phyloP scores from a whole-genome alignment of 2,329 filamentous ascomycete genomes.

The Botryotinia globosa region DNA sequence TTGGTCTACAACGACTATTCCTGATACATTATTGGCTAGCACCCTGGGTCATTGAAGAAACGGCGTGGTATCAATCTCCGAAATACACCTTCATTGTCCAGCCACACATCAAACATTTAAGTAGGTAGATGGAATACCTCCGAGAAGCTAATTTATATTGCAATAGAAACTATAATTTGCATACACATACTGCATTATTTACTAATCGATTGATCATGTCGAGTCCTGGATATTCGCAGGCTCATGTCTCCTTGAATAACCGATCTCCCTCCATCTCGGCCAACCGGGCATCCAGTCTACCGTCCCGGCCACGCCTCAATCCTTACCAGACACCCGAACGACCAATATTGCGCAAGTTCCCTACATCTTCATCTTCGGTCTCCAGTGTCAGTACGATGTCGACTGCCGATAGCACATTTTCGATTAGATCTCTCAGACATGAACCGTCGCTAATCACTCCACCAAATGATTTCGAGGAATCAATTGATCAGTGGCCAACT shows the following conservation, averaged over 20 bases:
- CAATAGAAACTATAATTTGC: neutral
- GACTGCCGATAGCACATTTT: neutral
- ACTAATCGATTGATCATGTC: neutral
- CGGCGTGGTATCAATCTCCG: neutral
- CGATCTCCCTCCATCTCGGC: neutral
- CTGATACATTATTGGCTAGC: neutral
- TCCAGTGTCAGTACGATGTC: neutral
- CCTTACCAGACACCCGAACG: neutral
- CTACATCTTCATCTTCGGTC: neutral
- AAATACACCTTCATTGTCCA: neutral
- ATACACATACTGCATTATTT: neutral
- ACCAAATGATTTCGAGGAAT: neutral
- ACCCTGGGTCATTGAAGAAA: neutral
- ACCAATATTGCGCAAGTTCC: neutral
- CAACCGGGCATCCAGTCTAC: neutral
- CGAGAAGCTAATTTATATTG: neutral
- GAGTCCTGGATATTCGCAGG: neutral
- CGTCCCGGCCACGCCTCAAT: neutral
- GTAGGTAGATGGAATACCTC: neutral
- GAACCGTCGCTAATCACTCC: neutral
- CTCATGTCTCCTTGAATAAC: neutral
- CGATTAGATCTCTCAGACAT: neutral
- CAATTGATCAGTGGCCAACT: neutral
- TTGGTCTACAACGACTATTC: neutral
- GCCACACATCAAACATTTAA: slow-evolving; percentile 2